phyloP scores from a whole-genome alignment of 1,284 basidiomycete genomes.

The Boletus sp. region DNA sequence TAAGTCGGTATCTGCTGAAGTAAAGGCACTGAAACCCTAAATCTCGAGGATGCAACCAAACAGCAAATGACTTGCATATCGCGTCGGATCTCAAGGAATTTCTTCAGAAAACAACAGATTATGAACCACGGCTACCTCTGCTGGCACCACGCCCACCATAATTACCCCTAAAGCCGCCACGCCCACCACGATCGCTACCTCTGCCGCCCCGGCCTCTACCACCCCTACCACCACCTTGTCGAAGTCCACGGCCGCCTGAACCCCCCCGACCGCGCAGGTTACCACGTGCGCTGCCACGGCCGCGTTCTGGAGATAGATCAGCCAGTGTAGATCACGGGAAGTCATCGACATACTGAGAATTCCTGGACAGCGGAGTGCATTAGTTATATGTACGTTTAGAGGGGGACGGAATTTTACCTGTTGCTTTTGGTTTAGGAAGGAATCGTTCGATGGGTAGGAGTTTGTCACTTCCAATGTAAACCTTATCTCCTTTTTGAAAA shows the following conservation, averaged over 20 bases:
- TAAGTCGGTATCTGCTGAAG: slow-evolving; percentile 42
- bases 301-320: slow-evolving; percentile 49
- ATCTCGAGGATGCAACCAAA: not conserved
- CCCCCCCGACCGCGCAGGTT: slow-evolving; percentile 42
- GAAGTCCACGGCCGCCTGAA: slow-evolving; percentile 48
- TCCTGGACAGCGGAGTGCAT: slow-evolving; percentile 33
- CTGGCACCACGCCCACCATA: slow-evolving; percentile 42
- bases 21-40: slow-evolving; percentile 48
- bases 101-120: slow-evolving; percentile 9
- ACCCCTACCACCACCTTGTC: slow-evolving; percentile 41
- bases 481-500: slow-evolving; percentile 98
- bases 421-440: slow-evolving; percentile 92
- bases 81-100: not conserved
- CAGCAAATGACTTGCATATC: not conserved
- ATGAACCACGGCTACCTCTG: slow-evolving; percentile 50
- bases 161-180: slow-evolving; percentile 44
- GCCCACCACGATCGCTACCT: slow-evolving; percentile 45
- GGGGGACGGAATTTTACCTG: slow-evolving; percentile 44
- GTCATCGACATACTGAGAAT: slow-evolving; percentile 45
- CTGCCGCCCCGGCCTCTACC: slow-evolving; percentile 40
- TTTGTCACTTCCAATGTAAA: slow-evolving; percentile 96
- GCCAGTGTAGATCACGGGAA: not conserved
- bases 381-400: slow-evolving; percentile 4
- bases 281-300: slow-evolving; percentile 44
- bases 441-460: slow-evolving; percentile 96